These are phyloP conservation scores for Pichia gijzeniarum DNA, from an alignment of 805 yeast genomes.

Conservation along the genomic window DNA sequence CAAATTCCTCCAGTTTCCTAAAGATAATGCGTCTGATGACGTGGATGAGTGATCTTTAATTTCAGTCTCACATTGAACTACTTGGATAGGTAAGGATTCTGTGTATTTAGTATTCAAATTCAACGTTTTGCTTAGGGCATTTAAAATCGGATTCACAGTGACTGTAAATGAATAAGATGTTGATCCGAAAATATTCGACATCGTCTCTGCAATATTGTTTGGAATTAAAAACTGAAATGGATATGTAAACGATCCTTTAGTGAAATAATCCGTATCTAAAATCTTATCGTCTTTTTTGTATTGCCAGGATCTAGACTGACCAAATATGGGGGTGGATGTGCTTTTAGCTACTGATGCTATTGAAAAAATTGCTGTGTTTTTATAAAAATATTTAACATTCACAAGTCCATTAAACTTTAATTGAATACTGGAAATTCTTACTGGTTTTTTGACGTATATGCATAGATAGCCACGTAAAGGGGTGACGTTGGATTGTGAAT, in stretches of 20 bases:
- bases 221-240: conserved; percentile 25
- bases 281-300: conserved; percentile 6
- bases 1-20: conserved; percentile 31
- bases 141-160: conserved; percentile 14
- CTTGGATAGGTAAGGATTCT: conserved; percentile 8
- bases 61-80: conserved; percentile 15
- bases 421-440: conserved; percentile 11
- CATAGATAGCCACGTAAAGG: conserved; percentile 22
- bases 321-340: not conserved
- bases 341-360: not conserved
- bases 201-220: conserved; percentile 20
- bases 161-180: conserved; percentile 17
- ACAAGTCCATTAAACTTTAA: conserved; percentile 15
- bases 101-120: not conserved
- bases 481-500: conserved; percentile 2
- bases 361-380: not conserved
- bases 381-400: conserved; percentile 4
- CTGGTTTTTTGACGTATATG: conserved; percentile 16
- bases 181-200: conserved; percentile 19
- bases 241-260: conserved; percentile 21
- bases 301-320: conserved; percentile 11
- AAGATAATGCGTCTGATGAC: conserved; percentile 14
- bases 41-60: not conserved
- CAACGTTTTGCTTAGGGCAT: conserved; percentile 13
- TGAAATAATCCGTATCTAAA: conserved; percentile 2